Evolutionary conservation across 2,329 filamentous ascomycete species (phyloP), one percentile per base, ranked within the genome.

Genomic region (Pseudogymnoascus sp.): DNA sequence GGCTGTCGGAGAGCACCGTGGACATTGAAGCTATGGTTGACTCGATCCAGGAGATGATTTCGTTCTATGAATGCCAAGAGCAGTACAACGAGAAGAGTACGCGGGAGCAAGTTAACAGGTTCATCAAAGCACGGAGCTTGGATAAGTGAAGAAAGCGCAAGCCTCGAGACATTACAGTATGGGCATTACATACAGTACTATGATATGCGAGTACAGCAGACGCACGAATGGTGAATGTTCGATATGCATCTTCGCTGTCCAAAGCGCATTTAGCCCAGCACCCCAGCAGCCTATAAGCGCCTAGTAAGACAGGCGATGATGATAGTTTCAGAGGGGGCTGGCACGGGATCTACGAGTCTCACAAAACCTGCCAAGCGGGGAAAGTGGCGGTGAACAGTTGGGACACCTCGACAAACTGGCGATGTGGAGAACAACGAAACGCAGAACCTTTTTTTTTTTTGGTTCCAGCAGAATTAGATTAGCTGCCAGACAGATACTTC

Each of bases 11-110:
- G 70, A 88, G 85, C 66, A 83, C 83, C 63, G 80, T 90, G 50
- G 86, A 89, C 68, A 85, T 90, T 67, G 82, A 85, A 69, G 84
- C 82, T 2, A 80, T 90, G 50, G 83, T 90, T 44, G 85, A 90
- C 70, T 86, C 84, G 69, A 88, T 84, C 2, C 88, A 90, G 72
- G 88, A 90, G 73, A 79, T 90, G 69, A 84, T 90, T 62, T 88
- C 85, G 18, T 75, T 91, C 66, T 90, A 90, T 70, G 86, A 89
- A 71, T 66, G 69, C n/a, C 71, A 74, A 50, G 73, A 75, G 61
- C 70, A 71, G 61, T 74, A 74, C 61, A 75, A 73, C 59, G 73
- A 75, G 53, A 75, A 75, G 66, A 70, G 71, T 33, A 70, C 70
- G 18, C 68, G 69, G 65, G 73, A 75, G 65, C 71, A 73, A 38